A percentile compares a stretch with the other conserved stretches of the same genome.
These are phyloP conservation scores for Populus hybrid DNA, from an alignment of 441 rosid genomes.

Conservation along the genomic window DNA sequence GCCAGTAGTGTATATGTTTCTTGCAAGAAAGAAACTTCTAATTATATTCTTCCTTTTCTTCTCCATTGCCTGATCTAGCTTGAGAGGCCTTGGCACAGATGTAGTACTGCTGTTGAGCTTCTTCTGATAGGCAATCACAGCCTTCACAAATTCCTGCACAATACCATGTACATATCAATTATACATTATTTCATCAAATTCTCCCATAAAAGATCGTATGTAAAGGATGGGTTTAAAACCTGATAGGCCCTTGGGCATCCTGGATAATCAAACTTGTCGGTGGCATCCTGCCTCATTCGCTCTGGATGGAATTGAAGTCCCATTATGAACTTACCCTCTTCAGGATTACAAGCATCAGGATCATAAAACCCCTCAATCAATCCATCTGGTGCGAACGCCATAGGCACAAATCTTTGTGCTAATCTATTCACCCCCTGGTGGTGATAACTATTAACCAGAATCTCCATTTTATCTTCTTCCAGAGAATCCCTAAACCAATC, in stretches of 20 bases:
- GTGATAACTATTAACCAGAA: constrained; percentile 80
- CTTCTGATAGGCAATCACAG: too few species aligned
- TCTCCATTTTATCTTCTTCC: constrained; percentile 51
- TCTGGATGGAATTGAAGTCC: constrained; percentile 92
- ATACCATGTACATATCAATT: too few species aligned
- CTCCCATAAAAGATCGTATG: background rate
- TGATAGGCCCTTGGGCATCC: constrained; percentile 77
- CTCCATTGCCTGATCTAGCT: too few species aligned
- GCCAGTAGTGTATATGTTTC: too few species aligned
- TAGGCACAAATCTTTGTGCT: constrained; percentile 64
- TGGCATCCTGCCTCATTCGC: constrained; percentile 52
- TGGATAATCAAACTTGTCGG: constrained; percentile 64
- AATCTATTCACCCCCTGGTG: constrained; percentile 83
- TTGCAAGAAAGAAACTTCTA: too few species aligned
- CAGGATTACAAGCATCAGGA: constrained; percentile 66
- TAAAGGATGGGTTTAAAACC: constrained; percentile 28
- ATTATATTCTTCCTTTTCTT: too few species aligned
- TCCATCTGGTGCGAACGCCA: constrained; percentile 78
- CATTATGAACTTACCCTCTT: constrained; percentile 72
- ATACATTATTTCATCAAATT: background rate
- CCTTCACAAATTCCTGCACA: too few species aligned
- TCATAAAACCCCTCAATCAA: constrained; percentile 85
- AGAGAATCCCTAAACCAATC: constrained; percentile 65
- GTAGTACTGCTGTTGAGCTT: too few species aligned
- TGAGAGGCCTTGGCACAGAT: too few species aligned